Percentiles rank a stretch among this genome's conserved stretches.
Evolutionary conservation across 2,329 filamentous ascomycete species (phyloP).

Genomic region (Trichocomaceae sp.): DNA sequence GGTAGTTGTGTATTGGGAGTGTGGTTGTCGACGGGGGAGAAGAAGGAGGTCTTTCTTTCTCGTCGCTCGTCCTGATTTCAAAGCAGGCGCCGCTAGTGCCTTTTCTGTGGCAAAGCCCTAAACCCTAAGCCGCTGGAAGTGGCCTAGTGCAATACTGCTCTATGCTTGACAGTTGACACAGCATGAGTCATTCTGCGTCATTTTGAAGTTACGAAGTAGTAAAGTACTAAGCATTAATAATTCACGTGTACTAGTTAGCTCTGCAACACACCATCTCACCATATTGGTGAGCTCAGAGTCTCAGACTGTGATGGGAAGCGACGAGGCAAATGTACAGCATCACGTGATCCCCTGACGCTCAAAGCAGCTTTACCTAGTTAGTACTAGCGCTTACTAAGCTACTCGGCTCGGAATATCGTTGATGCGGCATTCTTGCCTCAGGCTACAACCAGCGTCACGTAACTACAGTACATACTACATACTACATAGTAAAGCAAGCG

Average conservation of each 20-base stretch:
- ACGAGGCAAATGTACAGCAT: neutral
- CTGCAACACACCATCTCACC: no score
- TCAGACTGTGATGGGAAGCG: no score
- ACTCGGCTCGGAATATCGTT: neutral
- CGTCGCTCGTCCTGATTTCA: no score
- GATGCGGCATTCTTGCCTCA: neutral
- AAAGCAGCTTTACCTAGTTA: neutral
- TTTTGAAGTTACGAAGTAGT: neutral
- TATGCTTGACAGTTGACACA: neutral
- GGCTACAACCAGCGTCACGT: no score
- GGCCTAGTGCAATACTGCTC: no score
- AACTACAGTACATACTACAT: no score
- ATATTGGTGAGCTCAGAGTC: no score
- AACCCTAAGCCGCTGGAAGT: constrained; percentile 30
- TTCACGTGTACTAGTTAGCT: no score
- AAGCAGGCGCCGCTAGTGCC: constrained; percentile 34
- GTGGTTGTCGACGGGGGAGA: constrained; percentile 16
- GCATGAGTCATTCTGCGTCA: constrained; percentile 8
- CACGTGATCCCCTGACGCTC: neutral
- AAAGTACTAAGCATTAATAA: no score
- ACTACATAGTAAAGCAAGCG: no score
- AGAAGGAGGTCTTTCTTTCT: constrained; percentile 33
- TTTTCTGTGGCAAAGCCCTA: constrained; percentile 36
- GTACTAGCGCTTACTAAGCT: neutral
- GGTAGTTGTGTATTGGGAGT: constrained; percentile 12